A percentile compares a stretch with the other conserved stretches of the same genome.
Conservation (phyloP, 1,284 basidiomycete species). For the Ustilago tritici region DNA sequence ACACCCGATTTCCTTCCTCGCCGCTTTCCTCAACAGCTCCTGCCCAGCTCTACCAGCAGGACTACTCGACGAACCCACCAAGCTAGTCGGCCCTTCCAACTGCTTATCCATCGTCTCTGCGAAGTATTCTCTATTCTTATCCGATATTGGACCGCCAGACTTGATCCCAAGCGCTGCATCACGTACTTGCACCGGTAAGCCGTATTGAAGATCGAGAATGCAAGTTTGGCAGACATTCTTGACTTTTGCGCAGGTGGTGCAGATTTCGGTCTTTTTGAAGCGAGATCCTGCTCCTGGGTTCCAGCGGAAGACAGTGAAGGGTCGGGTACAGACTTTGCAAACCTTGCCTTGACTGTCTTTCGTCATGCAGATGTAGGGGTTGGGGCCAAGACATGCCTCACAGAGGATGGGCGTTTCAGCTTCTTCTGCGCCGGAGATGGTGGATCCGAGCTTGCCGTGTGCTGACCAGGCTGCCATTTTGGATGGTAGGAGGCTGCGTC, state of each 20-base stretch:
- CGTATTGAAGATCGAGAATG: slow-evolving; percentile 91
- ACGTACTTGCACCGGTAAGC: slow-evolving; percentile 94
- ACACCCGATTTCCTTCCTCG: slow-evolving; percentile 93
- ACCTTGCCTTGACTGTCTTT: slow-evolving; percentile 96
- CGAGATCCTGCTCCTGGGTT: slow-evolving; percentile 91
- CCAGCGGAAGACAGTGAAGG: slow-evolving; percentile 98
- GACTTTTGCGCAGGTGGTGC: slow-evolving; percentile 97
- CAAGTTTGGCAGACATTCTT: slow-evolving; percentile 99
- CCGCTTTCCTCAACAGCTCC: slow-evolving; percentile 94
- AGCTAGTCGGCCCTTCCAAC: slow-evolving; percentile 71
- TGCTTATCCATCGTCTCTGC: slow-evolving; percentile 78
- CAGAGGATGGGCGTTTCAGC: slow-evolving; percentile 86
- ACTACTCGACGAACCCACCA: slow-evolving; percentile 65
- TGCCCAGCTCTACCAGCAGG: slow-evolving; percentile 74
- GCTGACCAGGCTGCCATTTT: slow-evolving; percentile 26
- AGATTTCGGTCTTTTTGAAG: slow-evolving; percentile 97
- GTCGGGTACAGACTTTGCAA: slow-evolving; percentile 84
- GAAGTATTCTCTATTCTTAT: slow-evolving; percentile 95
- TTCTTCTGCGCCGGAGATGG: slow-evolving; percentile 74
- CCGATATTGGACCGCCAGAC: slow-evolving; percentile 89
- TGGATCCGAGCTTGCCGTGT: slow-evolving; percentile 38
- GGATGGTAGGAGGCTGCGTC: neutral
- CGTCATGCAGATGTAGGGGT: slow-evolving; percentile 74
- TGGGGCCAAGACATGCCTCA: slow-evolving; percentile 72
- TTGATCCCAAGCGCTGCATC: slow-evolving; percentile 91